phyloP scores from a whole-genome alignment of 2,329 filamentous ascomycete species.

The Fonsecaea pedrosoi region DNA sequence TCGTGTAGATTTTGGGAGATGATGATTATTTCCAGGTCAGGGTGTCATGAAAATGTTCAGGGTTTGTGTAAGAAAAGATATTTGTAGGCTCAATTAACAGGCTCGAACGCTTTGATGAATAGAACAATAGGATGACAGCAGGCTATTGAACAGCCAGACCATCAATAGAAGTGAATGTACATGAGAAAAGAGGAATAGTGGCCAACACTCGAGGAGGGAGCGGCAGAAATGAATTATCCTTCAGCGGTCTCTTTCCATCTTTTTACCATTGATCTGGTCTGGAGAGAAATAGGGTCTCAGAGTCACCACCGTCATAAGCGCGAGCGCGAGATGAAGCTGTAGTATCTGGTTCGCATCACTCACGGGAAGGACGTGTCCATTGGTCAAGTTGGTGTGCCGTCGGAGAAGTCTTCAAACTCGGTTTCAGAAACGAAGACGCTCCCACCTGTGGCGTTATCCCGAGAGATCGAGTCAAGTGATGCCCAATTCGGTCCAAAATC shows the following conservation, averaged over 20 bases:
- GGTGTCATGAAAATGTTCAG: slow-evolving; percentile 5
- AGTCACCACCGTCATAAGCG: slow-evolving; percentile 27
- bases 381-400: slow-evolving; percentile 27
- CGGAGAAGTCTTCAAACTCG: slow-evolving; percentile 26
- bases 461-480: slow-evolving; percentile 12
- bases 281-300: slow-evolving; percentile 6
- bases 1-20: background rate
- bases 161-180: slow-evolving; percentile 28
- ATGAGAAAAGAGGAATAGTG: slow-evolving; percentile 10
- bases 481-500: slow-evolving; percentile 20
- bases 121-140: slow-evolving; percentile 31
- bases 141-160: slow-evolving; percentile 27
- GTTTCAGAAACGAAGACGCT: slow-evolving; percentile 29
- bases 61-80: slow-evolving; percentile 1
- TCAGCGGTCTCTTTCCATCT: slow-evolving; percentile 20
- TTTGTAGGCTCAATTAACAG: slow-evolving; percentile 10
- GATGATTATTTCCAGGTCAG: background rate
- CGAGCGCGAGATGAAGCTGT: slow-evolving; percentile 35
- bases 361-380: slow-evolving; percentile 31
- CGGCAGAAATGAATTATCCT: slow-evolving; percentile 24
- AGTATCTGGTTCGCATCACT: slow-evolving; percentile 23
- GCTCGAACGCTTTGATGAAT: slow-evolving; percentile 14
- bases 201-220: slow-evolving; percentile 20
- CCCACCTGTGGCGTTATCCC: slow-evolving; percentile 19
- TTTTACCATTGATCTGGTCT: background rate